Evolutionary conservation across 768 basidiomycete species (phyloP), one percentile per base, ranked within the genome.

Genomic region (Calocera cornea): DNA sequence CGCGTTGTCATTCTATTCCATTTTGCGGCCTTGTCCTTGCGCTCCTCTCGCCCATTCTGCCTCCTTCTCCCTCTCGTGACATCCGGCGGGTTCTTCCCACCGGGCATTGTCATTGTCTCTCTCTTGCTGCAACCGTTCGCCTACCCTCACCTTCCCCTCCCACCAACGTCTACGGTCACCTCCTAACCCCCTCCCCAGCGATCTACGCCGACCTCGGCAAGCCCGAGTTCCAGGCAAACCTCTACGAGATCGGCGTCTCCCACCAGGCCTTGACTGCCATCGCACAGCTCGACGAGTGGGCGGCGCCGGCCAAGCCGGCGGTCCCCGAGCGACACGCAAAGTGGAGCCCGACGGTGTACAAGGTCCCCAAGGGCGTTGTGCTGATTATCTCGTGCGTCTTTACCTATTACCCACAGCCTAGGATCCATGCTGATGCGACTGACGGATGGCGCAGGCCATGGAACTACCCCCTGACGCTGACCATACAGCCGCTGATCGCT

Each of bases 221-320:
- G 41, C 69, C 71, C 7, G 63, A 54, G n/a, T 66, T 75, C 34
- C 74, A 75, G 63, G 64, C 68, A 2, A 68, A 68, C 29, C 65
- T 41, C 65, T 67, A 64, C 1, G 75, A 76, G 64, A 50, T 74
- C 24, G 65, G 65, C 38, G 47, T 70, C 60, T 38, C 72, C 38
- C 66, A 66, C 36, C 60, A 68, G 27, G 70, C 71, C 16, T 41
- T 70, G 17, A 34, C 44, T 2, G 71, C 73, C n/a, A 70, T 71
- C 22, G 66, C 71, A 31, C 70, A 69, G 34, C 68, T 75, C 2
- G 71, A 72, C 14, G 71, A 71, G 22, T 75, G 75, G 75, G 64
- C 70, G 2, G 44, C 67, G n/a, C 70, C 71, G 16, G 68, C 68
- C n/a, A 69, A 71, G 47, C 65, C 67, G 31, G 60, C 66, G 24